Evolutionary conservation across 306 rosid species (phyloP).

Genomic region (Alnus glutinosa): DNA sequence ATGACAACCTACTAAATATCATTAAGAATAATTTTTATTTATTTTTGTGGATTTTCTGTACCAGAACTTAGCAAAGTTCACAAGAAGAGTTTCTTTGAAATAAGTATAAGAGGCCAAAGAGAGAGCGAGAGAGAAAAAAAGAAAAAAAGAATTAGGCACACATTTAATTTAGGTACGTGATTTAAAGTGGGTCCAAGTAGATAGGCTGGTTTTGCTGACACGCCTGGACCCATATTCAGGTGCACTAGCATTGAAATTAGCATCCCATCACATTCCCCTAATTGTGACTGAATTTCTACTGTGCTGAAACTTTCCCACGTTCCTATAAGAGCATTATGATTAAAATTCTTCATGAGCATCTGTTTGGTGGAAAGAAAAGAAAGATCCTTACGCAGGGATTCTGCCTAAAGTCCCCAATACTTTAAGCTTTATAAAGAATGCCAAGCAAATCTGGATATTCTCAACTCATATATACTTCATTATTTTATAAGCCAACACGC

Average conservation of each 20-base stretch:
- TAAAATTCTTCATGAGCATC: conserved; percentile 3
- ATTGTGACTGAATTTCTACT: not conserved
- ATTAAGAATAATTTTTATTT: no score
- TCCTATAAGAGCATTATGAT: conserved; percentile 35
- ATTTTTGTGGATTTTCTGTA: no score
- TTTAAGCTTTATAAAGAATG: conserved; percentile 23
- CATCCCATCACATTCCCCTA: not conserved
- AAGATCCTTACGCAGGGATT: conserved; percentile 25
- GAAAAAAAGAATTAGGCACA: not conserved
- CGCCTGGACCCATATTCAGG: not conserved
- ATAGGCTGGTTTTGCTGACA: not conserved
- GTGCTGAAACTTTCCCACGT: conserved; percentile 30
- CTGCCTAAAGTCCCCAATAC: conserved; percentile 24
- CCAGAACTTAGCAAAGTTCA: not conserved
- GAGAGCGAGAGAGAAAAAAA: not conserved
- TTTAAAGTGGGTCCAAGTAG: not conserved
- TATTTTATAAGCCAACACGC: not conserved
- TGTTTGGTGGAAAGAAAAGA: conserved; percentile 21
- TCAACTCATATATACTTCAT: not conserved
- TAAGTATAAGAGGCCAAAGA: not conserved
- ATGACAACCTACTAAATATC: no score
- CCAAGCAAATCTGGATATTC: conserved; percentile 35
- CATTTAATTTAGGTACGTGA: not conserved
- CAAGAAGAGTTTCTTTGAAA: not conserved
- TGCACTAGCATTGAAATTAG: conserved; percentile 1